These are phyloP conservation scores for Falciphora oryzae DNA, from an alignment of 2,329 filamentous ascomycete genomes.

Conservation along the genomic window DNA sequence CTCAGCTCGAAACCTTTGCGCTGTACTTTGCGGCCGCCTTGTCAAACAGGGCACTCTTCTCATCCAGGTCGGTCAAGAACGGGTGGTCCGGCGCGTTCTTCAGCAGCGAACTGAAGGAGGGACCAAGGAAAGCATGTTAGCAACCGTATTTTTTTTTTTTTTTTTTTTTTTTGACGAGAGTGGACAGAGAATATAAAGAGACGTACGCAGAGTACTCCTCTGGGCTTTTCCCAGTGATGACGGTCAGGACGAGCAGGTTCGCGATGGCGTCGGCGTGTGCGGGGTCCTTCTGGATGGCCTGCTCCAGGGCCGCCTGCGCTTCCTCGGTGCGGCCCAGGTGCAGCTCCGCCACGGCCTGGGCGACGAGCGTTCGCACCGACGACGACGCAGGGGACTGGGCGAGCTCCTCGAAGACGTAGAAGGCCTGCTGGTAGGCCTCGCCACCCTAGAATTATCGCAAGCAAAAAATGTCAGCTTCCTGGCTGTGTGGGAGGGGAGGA, in stretches of 20 bases:
- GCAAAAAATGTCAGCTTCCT: slow-evolving; percentile 11
- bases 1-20: slow-evolving; percentile 65
- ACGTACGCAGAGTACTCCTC: slow-evolving; percentile 56
- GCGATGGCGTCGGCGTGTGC: slow-evolving; percentile 70
- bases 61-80: slow-evolving; percentile 66
- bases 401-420: slow-evolving; percentile 96
- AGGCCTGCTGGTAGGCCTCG: slow-evolving; percentile 92
- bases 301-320: slow-evolving; percentile 77
- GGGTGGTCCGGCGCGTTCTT: slow-evolving; percentile 61
- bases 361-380: slow-evolving; percentile 68
- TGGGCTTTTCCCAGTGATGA: slow-evolving; percentile 67
- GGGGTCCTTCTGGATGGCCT: slow-evolving; percentile 70
- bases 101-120: slow-evolving; percentile 42
- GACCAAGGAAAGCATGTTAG: slow-evolving; percentile 4
- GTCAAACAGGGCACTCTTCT: slow-evolving; percentile 86
- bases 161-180: too few relatives aligned
- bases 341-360: slow-evolving; percentile 85
- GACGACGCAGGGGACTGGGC: slow-evolving; percentile 80
- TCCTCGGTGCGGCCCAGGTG: slow-evolving; percentile 86
- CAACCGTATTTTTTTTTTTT: slow-evolving; percentile 1
- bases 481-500: too few relatives aligned
- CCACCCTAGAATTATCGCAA: slow-evolving; percentile 57
- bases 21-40: slow-evolving; percentile 81
- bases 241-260: slow-evolving; percentile 74
- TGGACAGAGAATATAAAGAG: slow-evolving; percentile 3